phyloP scores from a whole-genome alignment of 306 rosid genomes.

The Cucurbita ficifolia region DNA sequence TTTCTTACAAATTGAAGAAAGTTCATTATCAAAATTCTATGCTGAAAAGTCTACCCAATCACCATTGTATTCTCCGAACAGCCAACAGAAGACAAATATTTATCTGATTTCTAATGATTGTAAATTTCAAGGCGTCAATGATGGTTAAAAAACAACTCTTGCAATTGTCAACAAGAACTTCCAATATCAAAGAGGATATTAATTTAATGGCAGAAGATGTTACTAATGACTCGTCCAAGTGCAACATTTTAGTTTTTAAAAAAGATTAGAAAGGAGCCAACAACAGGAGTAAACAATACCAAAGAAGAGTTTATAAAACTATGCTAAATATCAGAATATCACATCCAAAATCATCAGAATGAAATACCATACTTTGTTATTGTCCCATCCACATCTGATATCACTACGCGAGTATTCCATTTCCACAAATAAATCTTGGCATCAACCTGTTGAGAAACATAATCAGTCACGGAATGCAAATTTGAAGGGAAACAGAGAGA shows the following conservation, averaged over 20 bases:
- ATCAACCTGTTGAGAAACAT: conserved; percentile 51
- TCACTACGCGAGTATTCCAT: conserved; percentile 76
- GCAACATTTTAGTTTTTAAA: background rate
- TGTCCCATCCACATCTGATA: conserved; percentile 98
- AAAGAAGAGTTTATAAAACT: background rate
- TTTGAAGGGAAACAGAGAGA: conserved; percentile 2
- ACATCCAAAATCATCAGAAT: background rate
- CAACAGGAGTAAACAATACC: background rate
- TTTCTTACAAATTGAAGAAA: background rate
- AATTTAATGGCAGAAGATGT: background rate
- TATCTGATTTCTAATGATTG: background rate
- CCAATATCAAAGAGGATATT: background rate
- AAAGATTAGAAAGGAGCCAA: background rate
- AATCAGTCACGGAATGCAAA: background rate
- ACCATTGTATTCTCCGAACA: background rate
- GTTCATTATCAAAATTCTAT: background rate
- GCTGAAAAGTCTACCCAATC: background rate
- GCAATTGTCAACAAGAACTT: background rate
- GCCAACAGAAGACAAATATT: background rate
- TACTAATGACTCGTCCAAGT: background rate
- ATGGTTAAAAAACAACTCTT: background rate
- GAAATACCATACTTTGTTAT: conserved; percentile 53
- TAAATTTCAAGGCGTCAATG: background rate
- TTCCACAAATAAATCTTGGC: conserved; percentile 82
- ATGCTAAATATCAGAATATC: background rate